Conservation (phyloP, 2,329 filamentous ascomycete species). For the Endocalyx cinctus region DNA sequence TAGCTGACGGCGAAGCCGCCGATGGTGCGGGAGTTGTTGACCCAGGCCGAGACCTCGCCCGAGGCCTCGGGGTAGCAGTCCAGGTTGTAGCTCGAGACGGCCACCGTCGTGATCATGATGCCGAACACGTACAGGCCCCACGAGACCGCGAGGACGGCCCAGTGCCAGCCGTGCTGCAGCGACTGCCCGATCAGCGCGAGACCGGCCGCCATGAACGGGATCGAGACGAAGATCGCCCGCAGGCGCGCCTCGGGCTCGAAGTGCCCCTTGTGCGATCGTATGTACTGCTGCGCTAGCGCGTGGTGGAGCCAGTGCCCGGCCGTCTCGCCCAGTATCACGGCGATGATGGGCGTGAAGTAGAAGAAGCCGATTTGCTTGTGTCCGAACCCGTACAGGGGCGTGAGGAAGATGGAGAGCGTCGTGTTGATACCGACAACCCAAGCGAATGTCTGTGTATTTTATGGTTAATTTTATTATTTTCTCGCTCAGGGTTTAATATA, state of each 20-base stretch:
- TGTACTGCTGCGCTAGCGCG: constrained; percentile 38
- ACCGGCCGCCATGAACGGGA: constrained; percentile 44
- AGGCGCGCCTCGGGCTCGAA: constrained; percentile 55
- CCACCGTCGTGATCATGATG: constrained; percentile 50
- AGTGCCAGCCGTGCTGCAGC: constrained; percentile 46
- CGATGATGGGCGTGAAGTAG: constrained; percentile 55
- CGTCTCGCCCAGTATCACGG: constrained; percentile 47
- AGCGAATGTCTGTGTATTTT: constrained; percentile 34
- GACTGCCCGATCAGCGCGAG: constrained; percentile 49
- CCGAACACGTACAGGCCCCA: constrained; percentile 54
- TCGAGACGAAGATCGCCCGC: constrained; percentile 39
- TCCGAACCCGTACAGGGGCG: constrained; percentile 45
- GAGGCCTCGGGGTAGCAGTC: constrained; percentile 51
- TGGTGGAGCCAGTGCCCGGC: constrained; percentile 55
- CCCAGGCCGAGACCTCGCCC: constrained; percentile 49
- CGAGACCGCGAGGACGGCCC: constrained; percentile 41
- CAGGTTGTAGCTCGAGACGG: constrained; percentile 46
- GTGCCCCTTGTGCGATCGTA: constrained; percentile 40
- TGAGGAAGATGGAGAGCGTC: constrained; percentile 47
- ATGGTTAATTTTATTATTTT: no score
- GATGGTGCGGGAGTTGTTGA: constrained; percentile 44
- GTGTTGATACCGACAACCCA: constrained; percentile 54
- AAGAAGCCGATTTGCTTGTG: constrained; percentile 48
- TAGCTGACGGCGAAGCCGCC: constrained; percentile 50
- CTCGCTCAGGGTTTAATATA: no score